Base-by-base conservation (phyloP, 2,329 filamentous ascomycete genomes). In the Ophiostoma sp. region DNA sequence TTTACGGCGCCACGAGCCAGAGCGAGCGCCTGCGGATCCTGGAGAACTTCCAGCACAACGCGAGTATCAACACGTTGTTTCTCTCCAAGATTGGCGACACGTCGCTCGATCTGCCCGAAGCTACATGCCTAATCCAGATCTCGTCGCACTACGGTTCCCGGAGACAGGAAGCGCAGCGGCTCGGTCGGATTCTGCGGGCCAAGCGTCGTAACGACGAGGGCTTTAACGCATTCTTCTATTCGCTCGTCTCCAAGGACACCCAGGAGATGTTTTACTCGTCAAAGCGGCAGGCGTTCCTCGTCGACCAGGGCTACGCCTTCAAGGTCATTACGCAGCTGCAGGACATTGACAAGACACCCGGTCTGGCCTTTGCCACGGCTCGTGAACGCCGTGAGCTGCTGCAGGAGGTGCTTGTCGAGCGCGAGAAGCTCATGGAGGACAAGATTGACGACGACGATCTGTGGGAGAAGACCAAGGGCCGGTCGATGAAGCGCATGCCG, bases 211-310 rank as follows among this genome's bases (percentile, higher is more conserved):
- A 98, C 78, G 96, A 99, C 78, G 96, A 98, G 81, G 96, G 96
- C 8, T 99, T 99, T 82, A 99, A 99, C 80, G 96, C 96, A 0
- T 99, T 98, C 82, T 99, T 99, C 85, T 99, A 99, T 83, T 97
- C 94, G 0, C 88, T 99, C 0, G 96, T 99, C 3, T 97, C 93
- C 6, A 98, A 98, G 81, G 96, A 99, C 80, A 99, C 96, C 0
- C 92, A 95, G 75, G 96, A 99, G 81, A 98, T 99, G 95, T 96
- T 91, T 80, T 99, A 97, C 82, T 98, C 95, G 0, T 95, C 94
- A 3, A 98, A 98, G 82, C 89, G 96, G 11, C 96, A 99, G 82
- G 95, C 96, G 0, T 99, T 99, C 84, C 86, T 99, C 0, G 95
- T 99, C 28, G 96, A 99, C 77, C 96, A 99, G 82, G 96, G 96